phyloP scores from a whole-genome alignment of 2,329 filamentous ascomycete genomes.

The Fusarium devonianum region DNA sequence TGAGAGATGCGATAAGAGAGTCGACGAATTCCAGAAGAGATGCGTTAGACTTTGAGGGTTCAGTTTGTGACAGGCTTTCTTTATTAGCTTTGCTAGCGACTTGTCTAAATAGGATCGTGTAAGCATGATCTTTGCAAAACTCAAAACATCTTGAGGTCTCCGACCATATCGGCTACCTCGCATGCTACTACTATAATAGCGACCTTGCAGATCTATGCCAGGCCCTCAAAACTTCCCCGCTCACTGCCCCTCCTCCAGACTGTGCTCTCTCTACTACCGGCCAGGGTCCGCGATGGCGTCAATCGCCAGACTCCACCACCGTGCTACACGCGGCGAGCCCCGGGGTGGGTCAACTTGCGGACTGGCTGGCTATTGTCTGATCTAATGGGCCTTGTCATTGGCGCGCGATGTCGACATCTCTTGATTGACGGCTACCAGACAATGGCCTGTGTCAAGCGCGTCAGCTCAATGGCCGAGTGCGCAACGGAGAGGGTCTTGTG shows the following conservation, averaged over 20 bases:
- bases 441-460: conserved; percentile 5
- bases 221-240: conserved; percentile 11
- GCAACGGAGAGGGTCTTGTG: neutral
- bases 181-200: no score
- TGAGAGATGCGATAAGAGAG: neutral
- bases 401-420: conserved; percentile 8
- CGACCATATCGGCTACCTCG: no score
- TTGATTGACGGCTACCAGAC: neutral
- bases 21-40: neutral
- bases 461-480: neutral
- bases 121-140: no score
- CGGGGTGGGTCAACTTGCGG: conserved; percentile 20
- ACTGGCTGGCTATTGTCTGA: neutral
- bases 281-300: conserved; percentile 32
- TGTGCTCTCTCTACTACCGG: conserved; percentile 4
- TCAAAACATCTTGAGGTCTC: no score
- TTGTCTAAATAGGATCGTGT: no score
- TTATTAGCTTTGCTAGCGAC: no score
- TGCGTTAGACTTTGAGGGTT: no score
- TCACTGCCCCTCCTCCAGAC: conserved; percentile 19
- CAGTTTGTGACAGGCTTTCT: no score
- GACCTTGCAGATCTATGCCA: neutral
- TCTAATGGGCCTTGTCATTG: neutral
- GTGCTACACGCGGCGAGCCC: conserved; percentile 26
- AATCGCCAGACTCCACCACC: conserved; percentile 20